These are phyloP conservation scores for Brettanomyces bruxellensis DNA, from an alignment of 805 yeast genomes.

Conservation along the genomic window DNA sequence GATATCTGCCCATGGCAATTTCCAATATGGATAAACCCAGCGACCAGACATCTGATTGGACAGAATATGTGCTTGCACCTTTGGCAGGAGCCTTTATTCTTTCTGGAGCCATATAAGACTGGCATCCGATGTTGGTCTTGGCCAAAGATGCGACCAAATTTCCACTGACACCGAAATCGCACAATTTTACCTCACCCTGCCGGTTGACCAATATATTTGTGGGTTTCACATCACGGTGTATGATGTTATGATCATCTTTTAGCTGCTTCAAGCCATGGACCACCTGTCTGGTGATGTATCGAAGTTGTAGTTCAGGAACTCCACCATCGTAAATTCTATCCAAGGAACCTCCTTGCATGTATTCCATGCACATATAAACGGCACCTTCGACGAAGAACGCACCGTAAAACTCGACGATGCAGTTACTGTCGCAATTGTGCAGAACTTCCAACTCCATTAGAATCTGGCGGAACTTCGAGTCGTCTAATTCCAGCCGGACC, in stretches of 20 bases:
- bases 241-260: conserved; percentile 85
- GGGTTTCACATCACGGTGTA: conserved; percentile 95
- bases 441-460: conserved; percentile 92
- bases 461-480: conserved; percentile 86
- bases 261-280: conserved; percentile 74
- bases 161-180: conserved; percentile 96
- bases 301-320: conserved; percentile 70
- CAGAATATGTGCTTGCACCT: conserved; percentile 76
- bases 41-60: conserved; percentile 95
- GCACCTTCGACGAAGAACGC: conserved; percentile 98
- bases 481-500: conserved; percentile 87
- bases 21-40: conserved; percentile 81
- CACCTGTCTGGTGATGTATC: conserved; percentile 70
- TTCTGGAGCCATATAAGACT: conserved; percentile 98
- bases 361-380: conserved; percentile 96
- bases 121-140: conserved; percentile 94
- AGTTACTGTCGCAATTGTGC: conserved; percentile 84
- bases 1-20: conserved; percentile 84
- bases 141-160: conserved; percentile 92
- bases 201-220: conserved; percentile 78
- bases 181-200: conserved; percentile 77
- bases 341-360: conserved; percentile 93
- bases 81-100: conserved; percentile 71
- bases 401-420: conserved; percentile 92
- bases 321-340: conserved; percentile 77